Evolutionary conservation across 2,329 filamentous ascomycete species (phyloP).

Genomic region (Aphanocladium album): DNA sequence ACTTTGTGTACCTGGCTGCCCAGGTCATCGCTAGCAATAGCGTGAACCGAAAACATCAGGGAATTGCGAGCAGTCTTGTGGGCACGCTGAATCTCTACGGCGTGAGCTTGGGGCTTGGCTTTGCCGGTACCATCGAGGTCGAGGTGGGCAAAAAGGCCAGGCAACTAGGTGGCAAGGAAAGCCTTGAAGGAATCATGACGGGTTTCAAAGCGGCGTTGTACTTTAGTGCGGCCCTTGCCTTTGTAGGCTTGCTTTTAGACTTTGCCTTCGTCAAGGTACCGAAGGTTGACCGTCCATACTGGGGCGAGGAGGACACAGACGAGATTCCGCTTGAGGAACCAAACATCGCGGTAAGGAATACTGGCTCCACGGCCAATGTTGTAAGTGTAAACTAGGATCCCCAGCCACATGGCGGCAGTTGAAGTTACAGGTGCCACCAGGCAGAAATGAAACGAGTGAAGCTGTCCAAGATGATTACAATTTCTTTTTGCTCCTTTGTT

Average conservation of each 20-base stretch:
- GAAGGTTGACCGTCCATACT: constrained; percentile 21
- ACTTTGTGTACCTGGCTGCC: constrained; percentile 45
- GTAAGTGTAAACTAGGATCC: neutral
- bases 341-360: neutral
- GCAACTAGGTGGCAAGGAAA: neutral
- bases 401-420: neutral
- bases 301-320: neutral
- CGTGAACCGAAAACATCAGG: constrained; percentile 43
- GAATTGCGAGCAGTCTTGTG: constrained; percentile 45
- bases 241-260: constrained; percentile 20
- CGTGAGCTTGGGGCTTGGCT: constrained; percentile 26
- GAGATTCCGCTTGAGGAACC: neutral
- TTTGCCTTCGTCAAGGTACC: constrained; percentile 34
- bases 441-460: no score
- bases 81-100: constrained; percentile 33
- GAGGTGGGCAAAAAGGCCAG: neutral
- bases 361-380: neutral
- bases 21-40: constrained; percentile 51
- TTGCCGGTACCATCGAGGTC: constrained; percentile 30
- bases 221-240: constrained; percentile 29
- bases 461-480: no score
- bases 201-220: constrained; percentile 35
- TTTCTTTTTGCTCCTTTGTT: no score
- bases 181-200: constrained; percentile 18
- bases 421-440: no score